Base-by-base conservation (phyloP, 1,284 basidiomycete species). In the Testicularia cyperi region DNA sequence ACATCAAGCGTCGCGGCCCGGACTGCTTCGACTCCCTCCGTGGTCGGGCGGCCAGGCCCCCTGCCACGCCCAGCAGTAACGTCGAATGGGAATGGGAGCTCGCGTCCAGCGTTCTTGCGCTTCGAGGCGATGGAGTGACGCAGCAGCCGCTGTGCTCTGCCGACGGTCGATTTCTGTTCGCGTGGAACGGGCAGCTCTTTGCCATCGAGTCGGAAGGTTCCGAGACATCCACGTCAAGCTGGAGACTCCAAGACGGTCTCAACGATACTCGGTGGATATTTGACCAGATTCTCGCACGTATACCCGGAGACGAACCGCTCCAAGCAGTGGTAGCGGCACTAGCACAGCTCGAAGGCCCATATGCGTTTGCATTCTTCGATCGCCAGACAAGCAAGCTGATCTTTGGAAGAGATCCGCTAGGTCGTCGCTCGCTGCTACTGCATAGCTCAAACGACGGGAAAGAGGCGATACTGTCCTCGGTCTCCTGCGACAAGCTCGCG, bases 361-460 rank as follows among this genome's bases (percentile, higher is more conserved):
- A 70, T 30, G 72, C 72, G 2, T 68, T 70, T 24, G 57, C 67
- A 1, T 48, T 75, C 10, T 20, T 73, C 15, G 73, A 75, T 28
- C 27, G 20, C 22, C 18, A 5, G 12, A 14, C 32, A 15, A 28
- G 40, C 55, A 6, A 81, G 78, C 25, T 96, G 3, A 87, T 84
- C 77, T 92, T 88, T 72, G 88, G 83, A 5, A 82, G 92, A 34
- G 94, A 98, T 76, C 89, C 90, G 2, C 82, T 97, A 1, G 92
- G 94, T 1, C 83, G 95, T 21, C 83, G 95, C 30, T 97, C 92
- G 6, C 81, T 98, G 1, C 80, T 97, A 2, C 77, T 89, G 25
- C 36, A 45, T 26, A 38, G 23, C 16, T 84, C 87, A 49, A 78
- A 77, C 45, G 84, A 86, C 14, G 81, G 80, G 14, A 37, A 55